Conservation (phyloP, 2,329 filamentous ascomycete genomes). For the Exophiala viscosa region DNA sequence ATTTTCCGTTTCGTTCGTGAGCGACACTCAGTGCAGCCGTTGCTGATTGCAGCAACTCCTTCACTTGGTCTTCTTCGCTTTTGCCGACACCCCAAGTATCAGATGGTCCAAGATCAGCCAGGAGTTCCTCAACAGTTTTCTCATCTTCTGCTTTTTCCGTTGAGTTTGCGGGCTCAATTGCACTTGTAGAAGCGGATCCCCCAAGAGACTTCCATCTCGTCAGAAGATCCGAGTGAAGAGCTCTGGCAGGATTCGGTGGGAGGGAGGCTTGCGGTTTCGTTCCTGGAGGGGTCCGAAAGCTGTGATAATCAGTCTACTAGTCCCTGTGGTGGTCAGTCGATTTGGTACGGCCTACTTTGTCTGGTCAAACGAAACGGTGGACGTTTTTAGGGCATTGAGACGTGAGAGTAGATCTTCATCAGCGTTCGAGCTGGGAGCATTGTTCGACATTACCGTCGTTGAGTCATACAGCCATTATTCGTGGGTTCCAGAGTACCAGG, state of each 20-base stretch:
- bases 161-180: not conserved
- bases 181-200: slow-evolving; percentile 6
- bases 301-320: slow-evolving; percentile 16
- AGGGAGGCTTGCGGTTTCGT: not conserved
- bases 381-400: slow-evolving; percentile 35
- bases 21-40: slow-evolving; percentile 19
- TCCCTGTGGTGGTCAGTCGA: not conserved
- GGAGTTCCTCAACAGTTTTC: slow-evolving; percentile 32
- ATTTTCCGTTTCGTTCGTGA: slow-evolving; percentile 2
- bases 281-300: slow-evolving; percentile 6
- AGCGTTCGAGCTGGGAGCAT: slow-evolving; percentile 18
- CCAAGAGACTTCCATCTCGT: slow-evolving; percentile 26
- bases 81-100: slow-evolving; percentile 27
- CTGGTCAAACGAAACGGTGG: slow-evolving; percentile 32
- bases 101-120: slow-evolving; percentile 32
- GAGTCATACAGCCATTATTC: slow-evolving; percentile 6
- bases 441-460: slow-evolving; percentile 18
- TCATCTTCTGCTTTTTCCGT: slow-evolving; percentile 24
- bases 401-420: slow-evolving; percentile 33
- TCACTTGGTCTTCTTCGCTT: slow-evolving; percentile 28
- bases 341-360: slow-evolving; percentile 25
- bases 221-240: slow-evolving; percentile 24
- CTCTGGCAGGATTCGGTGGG: slow-evolving; percentile 20
- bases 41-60: slow-evolving; percentile 29
- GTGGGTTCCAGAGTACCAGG: not conserved